Conservation (phyloP, 2,329 filamentous ascomycete species). For the Clarireedia monteithiana region DNA sequence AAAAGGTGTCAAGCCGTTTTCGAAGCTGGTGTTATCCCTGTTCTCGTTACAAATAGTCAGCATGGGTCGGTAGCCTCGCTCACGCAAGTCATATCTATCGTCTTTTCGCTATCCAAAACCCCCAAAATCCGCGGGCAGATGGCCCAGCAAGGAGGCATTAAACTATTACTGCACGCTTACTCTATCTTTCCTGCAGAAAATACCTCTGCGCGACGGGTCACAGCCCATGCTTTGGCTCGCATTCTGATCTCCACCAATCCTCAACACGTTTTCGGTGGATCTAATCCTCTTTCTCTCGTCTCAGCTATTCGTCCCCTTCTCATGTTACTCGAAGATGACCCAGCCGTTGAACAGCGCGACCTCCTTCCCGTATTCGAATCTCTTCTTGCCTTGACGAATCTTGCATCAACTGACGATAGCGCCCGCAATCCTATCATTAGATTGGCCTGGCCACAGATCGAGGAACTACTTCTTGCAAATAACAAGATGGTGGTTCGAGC, state of each 20-base stretch:
- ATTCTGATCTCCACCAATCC: constrained; percentile 85
- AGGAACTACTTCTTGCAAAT: constrained; percentile 72
- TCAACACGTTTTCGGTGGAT: constrained; percentile 71
- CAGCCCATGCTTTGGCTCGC: constrained; percentile 74
- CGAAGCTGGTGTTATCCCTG: constrained; percentile 66
- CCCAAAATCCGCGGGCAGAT: constrained; percentile 67
- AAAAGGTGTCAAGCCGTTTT: constrained; percentile 72
- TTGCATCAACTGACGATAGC: constrained; percentile 68
- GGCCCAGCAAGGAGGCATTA: constrained; percentile 89
- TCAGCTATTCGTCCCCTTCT: constrained; percentile 78
- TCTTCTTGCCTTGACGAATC: constrained; percentile 86
- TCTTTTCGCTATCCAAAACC: constrained; percentile 71
- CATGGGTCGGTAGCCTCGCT: constrained; percentile 63
- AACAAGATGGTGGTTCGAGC: constrained; percentile 75
- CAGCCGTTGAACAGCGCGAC: constrained; percentile 57
- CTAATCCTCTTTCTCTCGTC: constrained; percentile 63
- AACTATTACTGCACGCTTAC: constrained; percentile 68
- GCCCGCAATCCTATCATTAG: constrained; percentile 64
- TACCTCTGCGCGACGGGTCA: constrained; percentile 43
- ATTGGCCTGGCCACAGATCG: constrained; percentile 64
- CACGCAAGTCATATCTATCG: constrained; percentile 64
- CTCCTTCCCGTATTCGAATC: constrained; percentile 85
- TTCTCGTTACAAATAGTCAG: constrained; percentile 70
- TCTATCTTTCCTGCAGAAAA: constrained; percentile 50
- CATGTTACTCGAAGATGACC: constrained; percentile 62